A percentile compares a stretch with the other conserved stretches of the same genome.
These are phyloP conservation scores for Starmerella tilneyi DNA, from an alignment of 805 yeast genomes.

Conservation along the genomic window DNA sequence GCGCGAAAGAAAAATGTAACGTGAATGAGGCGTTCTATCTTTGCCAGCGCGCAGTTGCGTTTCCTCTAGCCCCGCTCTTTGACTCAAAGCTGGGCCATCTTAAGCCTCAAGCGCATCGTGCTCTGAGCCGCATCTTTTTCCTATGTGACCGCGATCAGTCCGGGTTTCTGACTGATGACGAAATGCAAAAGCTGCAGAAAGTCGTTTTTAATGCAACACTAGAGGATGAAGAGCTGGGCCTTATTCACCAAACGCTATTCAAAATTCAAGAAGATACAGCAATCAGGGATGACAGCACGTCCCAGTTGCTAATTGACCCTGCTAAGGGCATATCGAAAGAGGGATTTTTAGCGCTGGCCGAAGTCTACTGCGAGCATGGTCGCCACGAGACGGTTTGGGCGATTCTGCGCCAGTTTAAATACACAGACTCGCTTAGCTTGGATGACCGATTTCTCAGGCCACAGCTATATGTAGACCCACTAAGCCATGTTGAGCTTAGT, in stretches of 20 bases:
- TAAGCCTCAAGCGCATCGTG: conserved; percentile 66
- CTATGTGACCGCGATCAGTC: conserved; percentile 86
- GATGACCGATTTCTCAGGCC: conserved; percentile 76
- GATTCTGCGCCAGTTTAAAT: conserved; percentile 72
- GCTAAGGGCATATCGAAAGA: conserved; percentile 51
- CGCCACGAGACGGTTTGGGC: conserved; percentile 98
- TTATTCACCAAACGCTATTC: conserved; percentile 33
- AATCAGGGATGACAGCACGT: conserved; percentile 12
- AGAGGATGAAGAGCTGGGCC: conserved; percentile 35
- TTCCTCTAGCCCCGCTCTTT: conserved; percentile 84
- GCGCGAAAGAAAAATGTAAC: conserved; percentile 74
- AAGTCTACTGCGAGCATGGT: conserved; percentile 78
- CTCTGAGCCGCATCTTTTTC: conserved; percentile 69
- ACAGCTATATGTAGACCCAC: conserved; percentile 56
- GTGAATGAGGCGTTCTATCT: conserved; percentile 86
- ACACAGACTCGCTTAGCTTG: conserved; percentile 82
- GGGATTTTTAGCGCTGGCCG: conserved; percentile 71
- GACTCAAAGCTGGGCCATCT: conserved; percentile 81
- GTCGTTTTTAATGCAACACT: conserved; percentile 60
- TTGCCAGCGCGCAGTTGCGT: conserved; percentile 86
- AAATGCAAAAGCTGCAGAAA: conserved; percentile 56
- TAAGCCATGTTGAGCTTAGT: conserved; percentile 78
- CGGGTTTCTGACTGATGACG: conserved; percentile 62
- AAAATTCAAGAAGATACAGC: conserved; percentile 29
- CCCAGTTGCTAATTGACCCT: background rate